A percentile compares a stretch with the other conserved stretches of the same genome.
phyloP scores from a whole-genome alignment of 768 basidiomycete species.

The Termitomyces sp. region DNA sequence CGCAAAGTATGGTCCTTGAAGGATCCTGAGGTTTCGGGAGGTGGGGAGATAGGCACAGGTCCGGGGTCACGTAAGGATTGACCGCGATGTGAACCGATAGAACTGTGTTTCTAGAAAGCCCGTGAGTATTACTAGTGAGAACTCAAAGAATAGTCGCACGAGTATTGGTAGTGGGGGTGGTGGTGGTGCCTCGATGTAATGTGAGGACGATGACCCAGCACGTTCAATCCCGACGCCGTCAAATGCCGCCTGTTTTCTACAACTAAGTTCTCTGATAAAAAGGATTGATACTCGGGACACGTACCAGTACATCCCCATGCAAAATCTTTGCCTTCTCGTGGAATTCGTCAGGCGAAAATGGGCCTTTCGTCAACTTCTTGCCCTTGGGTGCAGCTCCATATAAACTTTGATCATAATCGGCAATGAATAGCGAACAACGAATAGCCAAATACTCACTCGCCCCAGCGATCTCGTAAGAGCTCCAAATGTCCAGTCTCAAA shows the following conservation, averaged over 20 bases:
- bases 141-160: background rate
- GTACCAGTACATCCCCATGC: constrained; percentile 16
- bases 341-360: constrained; percentile 15
- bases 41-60: background rate
- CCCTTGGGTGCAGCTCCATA: constrained; percentile 17
- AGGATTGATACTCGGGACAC: background rate
- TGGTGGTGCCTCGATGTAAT: background rate
- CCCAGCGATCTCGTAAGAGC: constrained; percentile 16
- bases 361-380: constrained; percentile 18
- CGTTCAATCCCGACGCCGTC: constrained; percentile 8
- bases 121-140: background rate
- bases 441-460: constrained; percentile 12
- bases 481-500: constrained; percentile 14
- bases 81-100: constrained; percentile 2
- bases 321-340: constrained; percentile 14
- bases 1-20: constrained; percentile 3
- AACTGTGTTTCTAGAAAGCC: background rate
- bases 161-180: constrained; percentile 3
- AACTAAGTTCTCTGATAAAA: background rate
- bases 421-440: background rate
- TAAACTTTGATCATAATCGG: constrained; percentile 8
- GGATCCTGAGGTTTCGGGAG: constrained; percentile 8
- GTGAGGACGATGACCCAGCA: constrained; percentile 8
- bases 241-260: constrained; percentile 6
- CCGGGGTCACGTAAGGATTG: constrained; percentile 11